A percentile compares a stretch with the other conserved stretches of the same genome.
Conservation (phyloP, 1,284 basidiomycete genomes). For the Boletellus sp. region DNA sequence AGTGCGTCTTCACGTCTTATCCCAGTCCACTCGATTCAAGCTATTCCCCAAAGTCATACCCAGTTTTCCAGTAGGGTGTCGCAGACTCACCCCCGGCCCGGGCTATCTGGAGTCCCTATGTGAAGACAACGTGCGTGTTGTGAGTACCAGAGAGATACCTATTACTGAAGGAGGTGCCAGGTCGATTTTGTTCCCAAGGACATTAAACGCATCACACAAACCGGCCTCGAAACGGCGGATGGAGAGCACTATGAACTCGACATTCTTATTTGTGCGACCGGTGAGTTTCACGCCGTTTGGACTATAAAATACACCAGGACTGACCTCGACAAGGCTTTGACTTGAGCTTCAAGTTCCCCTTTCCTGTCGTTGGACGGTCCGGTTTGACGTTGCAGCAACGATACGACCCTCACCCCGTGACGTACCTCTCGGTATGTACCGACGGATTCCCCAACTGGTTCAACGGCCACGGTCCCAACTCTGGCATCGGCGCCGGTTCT, state of each 20-base stretch:
- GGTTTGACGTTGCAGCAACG: constrained; percentile 47
- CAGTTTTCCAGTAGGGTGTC: constrained; percentile 54
- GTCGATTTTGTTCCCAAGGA: constrained; percentile 51
- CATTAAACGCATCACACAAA: constrained; percentile 50
- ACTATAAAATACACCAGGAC: not conserved
- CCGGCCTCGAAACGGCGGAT: constrained; percentile 54
- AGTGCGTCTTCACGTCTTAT: constrained; percentile 33
- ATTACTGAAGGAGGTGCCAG: constrained; percentile 33
- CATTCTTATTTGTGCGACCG: constrained; percentile 58
- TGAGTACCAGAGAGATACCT: not conserved
- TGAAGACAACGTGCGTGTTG: constrained; percentile 48
- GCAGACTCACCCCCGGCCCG: constrained; percentile 61
- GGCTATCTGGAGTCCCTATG: constrained; percentile 64
- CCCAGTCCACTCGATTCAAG: constrained; percentile 1
- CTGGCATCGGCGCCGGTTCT: constrained; percentile 25
- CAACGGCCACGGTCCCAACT: constrained; percentile 54
- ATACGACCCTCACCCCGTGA: constrained; percentile 50
- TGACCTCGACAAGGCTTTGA: constrained; percentile 42
- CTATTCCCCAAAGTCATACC: constrained; percentile 45
- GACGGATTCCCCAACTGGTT: constrained; percentile 66
- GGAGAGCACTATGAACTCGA: constrained; percentile 54
- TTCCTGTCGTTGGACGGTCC: constrained; percentile 50
- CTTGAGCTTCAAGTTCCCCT: constrained; percentile 47
- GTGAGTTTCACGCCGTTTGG: constrained; percentile 18
- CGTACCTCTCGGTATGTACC: constrained; percentile 53